Evolutionary conservation across 768 basidiomycete species (phyloP).

Genomic region (Plicaturopsis crispa): DNA sequence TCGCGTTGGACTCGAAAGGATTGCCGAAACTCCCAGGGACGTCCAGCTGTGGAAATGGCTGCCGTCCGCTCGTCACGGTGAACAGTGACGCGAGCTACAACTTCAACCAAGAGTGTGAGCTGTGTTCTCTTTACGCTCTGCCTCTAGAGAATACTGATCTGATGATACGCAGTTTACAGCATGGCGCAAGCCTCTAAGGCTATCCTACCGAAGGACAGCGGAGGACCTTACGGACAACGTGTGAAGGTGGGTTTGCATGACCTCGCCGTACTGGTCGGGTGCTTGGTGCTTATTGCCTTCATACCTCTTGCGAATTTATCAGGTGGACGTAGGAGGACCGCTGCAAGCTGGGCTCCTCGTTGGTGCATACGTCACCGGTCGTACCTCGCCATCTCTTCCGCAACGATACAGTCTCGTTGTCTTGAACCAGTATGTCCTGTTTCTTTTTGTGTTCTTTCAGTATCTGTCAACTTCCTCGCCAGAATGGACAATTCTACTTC

Average conservation of each 20-base stretch:
- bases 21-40: conserved; percentile 61
- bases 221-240: conserved; percentile 63
- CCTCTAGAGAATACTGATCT: no score
- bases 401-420: conserved; percentile 65
- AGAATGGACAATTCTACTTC: conserved; percentile 45
- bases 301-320: no score
- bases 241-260: conserved; percentile 63
- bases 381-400: conserved; percentile 48
- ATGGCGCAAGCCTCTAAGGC: conserved; percentile 76
- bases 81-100: conserved; percentile 56
- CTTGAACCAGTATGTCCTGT: conserved; percentile 46
- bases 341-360: conserved; percentile 53
- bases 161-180: conserved; percentile 29
- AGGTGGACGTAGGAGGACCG: conserved; percentile 40
- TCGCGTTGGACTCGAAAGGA: conserved; percentile 57
- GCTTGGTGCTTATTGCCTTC: neutral
- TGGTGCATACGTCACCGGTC: conserved; percentile 54
- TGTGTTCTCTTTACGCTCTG: no score
- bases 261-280: neutral
- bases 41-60: conserved; percentile 57
- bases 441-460: neutral
- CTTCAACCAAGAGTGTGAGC: conserved; percentile 68
- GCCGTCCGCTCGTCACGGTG: conserved; percentile 60
- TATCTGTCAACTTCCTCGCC: no score
- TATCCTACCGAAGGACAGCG: conserved; percentile 56